phyloP scores from a whole-genome alignment of 108 stramenopile species.

The Aurantiochytrium sp. region DNA sequence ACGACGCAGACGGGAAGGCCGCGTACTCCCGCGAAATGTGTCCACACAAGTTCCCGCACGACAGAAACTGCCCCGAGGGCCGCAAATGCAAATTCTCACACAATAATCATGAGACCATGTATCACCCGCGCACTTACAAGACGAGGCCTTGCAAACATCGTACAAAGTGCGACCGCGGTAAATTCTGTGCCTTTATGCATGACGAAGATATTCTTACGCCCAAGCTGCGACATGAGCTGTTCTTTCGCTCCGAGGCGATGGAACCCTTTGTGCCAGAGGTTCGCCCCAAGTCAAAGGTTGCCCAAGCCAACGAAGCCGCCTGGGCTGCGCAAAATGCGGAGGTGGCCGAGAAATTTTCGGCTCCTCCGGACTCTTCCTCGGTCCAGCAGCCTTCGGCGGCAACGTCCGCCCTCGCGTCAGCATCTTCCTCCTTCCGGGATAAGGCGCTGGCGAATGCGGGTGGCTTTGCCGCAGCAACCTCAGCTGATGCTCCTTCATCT shows the following conservation, averaged over 20 bases:
- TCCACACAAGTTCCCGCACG: neutral
- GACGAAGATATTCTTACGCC: conserved; percentile 6
- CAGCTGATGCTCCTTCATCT: too few relatives aligned
- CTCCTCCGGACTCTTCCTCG: neutral
- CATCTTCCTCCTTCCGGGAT: too few relatives aligned
- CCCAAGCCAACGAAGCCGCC: neutral
- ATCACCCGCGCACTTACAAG: neutral
- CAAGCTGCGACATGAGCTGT: neutral
- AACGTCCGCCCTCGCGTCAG: too few relatives aligned
- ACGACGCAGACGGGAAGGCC: neutral
- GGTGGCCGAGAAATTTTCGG: neutral
- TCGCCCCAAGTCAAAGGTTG: neutral
- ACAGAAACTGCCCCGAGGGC: neutral
- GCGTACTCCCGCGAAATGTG: neutral
- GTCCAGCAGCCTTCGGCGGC: neutral
- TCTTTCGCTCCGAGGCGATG: neutral
- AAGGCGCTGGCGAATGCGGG: too few relatives aligned
- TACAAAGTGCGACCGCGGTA: neutral
- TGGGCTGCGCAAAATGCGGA: neutral
- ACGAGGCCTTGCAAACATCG: neutral
- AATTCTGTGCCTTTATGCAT: neutral
- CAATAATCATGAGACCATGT: conserved; percentile 12
- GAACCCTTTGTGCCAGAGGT: neutral
- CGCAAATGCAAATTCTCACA: neutral
- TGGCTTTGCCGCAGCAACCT: too few relatives aligned